Percentiles rank a stretch among this genome's conserved stretches.
These are phyloP conservation scores for Cercospora canescens DNA, from an alignment of 2,329 filamentous ascomycete genomes.

Conservation along the genomic window DNA sequence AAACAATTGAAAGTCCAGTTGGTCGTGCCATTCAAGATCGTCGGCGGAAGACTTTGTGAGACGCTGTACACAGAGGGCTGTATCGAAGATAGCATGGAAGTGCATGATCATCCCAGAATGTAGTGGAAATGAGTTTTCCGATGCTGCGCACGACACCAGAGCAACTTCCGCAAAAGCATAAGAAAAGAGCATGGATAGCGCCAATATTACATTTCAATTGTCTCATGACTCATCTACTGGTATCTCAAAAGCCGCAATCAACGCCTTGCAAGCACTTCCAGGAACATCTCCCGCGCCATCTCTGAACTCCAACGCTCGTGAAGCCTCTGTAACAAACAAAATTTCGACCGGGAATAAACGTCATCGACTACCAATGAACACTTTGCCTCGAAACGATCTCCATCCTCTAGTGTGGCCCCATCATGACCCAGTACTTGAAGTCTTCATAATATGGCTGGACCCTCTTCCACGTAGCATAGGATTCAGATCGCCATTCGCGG, in stretches of 20 bases:
- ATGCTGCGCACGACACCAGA: no score
- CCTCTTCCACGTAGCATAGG: conserved; percentile 11
- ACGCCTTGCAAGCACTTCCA: no score
- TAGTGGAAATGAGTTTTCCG: no score
- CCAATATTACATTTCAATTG: no score
- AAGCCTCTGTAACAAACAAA: not conserved
- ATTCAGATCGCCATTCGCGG: conserved; percentile 11
- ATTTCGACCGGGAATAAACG: not conserved
- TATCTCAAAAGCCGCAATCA: not conserved
- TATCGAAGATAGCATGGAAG: no score
- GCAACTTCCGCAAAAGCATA: no score
- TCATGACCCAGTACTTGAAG: conserved; percentile 17
- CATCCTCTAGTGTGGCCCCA: conserved; percentile 13
- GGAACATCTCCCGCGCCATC: not conserved
- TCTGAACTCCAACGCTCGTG: not conserved
- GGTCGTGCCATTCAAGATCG: no score
- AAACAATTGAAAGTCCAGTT: no score
- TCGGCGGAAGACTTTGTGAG: no score
- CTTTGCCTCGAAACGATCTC: not conserved
- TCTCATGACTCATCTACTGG: not conserved
- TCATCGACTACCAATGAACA: not conserved
- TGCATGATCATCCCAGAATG: no score
- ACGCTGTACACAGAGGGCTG: no score
- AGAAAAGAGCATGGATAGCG: no score
- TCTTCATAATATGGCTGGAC: conserved; percentile 14